Evolutionary conservation across 192 early-diverging fungal genomes (phyloP).

Genomic region (Coemansia sp.): DNA sequence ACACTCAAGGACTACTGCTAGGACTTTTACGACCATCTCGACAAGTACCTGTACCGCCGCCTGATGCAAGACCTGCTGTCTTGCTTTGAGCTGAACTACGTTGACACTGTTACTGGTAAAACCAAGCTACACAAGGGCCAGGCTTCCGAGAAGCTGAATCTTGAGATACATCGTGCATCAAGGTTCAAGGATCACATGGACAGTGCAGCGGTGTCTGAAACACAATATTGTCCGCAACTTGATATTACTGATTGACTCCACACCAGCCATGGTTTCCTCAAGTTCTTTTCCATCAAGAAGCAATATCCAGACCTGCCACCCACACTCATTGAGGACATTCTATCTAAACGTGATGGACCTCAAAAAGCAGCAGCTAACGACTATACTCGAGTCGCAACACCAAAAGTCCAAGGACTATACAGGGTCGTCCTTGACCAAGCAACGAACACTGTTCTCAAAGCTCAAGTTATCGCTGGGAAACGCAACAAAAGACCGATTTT

Average conservation of each 20-base stretch:
- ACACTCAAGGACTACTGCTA: conserved; percentile 96
- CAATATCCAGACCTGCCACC: conserved; percentile 89
- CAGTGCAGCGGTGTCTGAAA: conserved; percentile 66
- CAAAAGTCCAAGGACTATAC: conserved; percentile 52
- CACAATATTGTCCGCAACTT: conserved; percentile 71
- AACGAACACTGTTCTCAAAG: conserved; percentile 49
- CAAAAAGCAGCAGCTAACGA: conserved; percentile 78
- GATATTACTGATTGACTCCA: conserved; percentile 74
- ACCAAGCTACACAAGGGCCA: conserved; percentile 66
- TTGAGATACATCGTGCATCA: conserved; percentile 70
- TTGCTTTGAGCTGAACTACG: conserved; percentile 75
- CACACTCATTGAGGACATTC: conserved; percentile 87
- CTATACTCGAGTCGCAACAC: conserved; percentile 79
- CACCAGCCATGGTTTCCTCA: conserved; percentile 82
- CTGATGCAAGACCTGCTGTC: conserved; percentile 86
- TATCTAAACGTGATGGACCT: conserved; percentile 86
- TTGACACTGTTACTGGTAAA: conserved; percentile 72
- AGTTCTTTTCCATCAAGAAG: conserved; percentile 89
- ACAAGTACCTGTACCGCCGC: conserved; percentile 86
- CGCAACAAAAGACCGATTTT: conserved; percentile 13
- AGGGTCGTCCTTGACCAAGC: conserved; percentile 50
- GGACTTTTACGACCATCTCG: conserved; percentile 83
- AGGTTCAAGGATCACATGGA: conserved; percentile 75
- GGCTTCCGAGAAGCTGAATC: conserved; percentile 67
- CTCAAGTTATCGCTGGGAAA: conserved; percentile 45